Evolutionary conservation across 2,329 filamentous ascomycete genomes (phyloP), one percentile per base, ranked within the genome.

Genomic region (Epichloe uncinata): DNA sequence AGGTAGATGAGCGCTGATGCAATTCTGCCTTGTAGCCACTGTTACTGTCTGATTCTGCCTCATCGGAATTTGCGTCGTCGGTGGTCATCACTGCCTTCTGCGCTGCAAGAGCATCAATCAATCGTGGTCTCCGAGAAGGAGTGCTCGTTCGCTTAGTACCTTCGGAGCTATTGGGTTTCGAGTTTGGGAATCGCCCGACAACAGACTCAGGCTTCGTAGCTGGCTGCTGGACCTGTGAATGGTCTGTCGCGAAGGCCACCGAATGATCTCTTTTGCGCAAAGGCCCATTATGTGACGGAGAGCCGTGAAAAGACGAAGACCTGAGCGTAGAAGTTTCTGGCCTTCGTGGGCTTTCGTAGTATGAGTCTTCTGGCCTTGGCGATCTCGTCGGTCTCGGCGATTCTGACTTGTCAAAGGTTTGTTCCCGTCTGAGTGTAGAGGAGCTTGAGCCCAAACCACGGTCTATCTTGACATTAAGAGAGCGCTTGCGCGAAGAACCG

Each of bases 71-170:
- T 20, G n/a, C 5, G 15, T 45, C 45, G 5, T 50, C 30, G 2
- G 18, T 30, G 7, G 41, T 22, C 9, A 40, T 47, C 4, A 35
- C 16, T 5, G 45, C 41, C 22, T 43, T 46, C 15, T 54, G 54
- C 4, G 54, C 54, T 6, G 54, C 51, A 5, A 56, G 53, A 20
- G 53, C 53, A 50, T 56, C 54, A 16, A 56, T 56, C 40, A 56
- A 36, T 4, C 54, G 53, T 18, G 45, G 54, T 13, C 49, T 49
- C 11, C 53, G 51, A 18, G 50, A n/a, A 22, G 45, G 26, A 22
- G 42, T 48, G 16, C 12, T n/a, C 16, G 40, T 41, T 6, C 43
- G 18, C 30, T 40, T 11, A 4, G 13, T 37, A 11, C 18, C 35
- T 42, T 36, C 9, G 2, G 33, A 20, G 40, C 15, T 3, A 13